These are phyloP conservation scores for Grifola frondosa DNA, from an alignment of 1,284 basidiomycete genomes.

Conservation along the genomic window DNA sequence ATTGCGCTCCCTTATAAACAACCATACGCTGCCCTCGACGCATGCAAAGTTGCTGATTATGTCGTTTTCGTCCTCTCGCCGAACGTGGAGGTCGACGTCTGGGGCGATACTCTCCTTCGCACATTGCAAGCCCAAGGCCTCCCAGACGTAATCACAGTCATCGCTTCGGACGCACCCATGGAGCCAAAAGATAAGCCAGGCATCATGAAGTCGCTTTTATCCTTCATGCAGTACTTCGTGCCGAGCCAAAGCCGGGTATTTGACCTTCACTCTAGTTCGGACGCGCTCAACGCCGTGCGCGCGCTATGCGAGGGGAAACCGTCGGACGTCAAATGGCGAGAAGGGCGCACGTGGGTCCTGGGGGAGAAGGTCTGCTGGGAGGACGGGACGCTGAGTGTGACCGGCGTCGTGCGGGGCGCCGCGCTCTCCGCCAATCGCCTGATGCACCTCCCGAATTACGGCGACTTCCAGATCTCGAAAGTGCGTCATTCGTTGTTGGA, in stretches of 20 bases:
- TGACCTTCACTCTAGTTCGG: constrained; percentile 61
- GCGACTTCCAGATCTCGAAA: constrained; percentile 85
- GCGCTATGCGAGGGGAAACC: constrained; percentile 81
- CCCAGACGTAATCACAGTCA: constrained; percentile 67
- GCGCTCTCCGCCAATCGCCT: constrained; percentile 83
- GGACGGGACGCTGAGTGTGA: constrained; percentile 66
- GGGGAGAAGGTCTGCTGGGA: constrained; percentile 70
- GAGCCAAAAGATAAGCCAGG: constrained; percentile 64
- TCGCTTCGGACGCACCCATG: constrained; percentile 45
- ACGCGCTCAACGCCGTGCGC: constrained; percentile 71
- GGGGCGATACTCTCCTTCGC: constrained; percentile 91
- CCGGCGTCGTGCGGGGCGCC: constrained; percentile 83
- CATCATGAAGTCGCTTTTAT: constrained; percentile 83
- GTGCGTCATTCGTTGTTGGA: constrained; percentile 47
- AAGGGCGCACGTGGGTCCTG: constrained; percentile 78
- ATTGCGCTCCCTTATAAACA: constrained; percentile 70
- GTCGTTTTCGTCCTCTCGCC: constrained; percentile 85
- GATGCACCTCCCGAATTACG: constrained; percentile 86
- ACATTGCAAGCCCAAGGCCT: constrained; percentile 83
- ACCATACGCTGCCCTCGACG: constrained; percentile 83
- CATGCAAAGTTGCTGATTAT: constrained; percentile 89
- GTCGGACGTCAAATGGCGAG: constrained; percentile 76
- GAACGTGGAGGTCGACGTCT: constrained; percentile 76
- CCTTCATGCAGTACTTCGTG: constrained; percentile 94
- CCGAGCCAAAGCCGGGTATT: constrained; percentile 74